A percentile compares a stretch with the other conserved stretches of the same genome.
Conservation (phyloP, 352 stramenopile genomes). For the Peronosclerospora sorghi region DNA sequence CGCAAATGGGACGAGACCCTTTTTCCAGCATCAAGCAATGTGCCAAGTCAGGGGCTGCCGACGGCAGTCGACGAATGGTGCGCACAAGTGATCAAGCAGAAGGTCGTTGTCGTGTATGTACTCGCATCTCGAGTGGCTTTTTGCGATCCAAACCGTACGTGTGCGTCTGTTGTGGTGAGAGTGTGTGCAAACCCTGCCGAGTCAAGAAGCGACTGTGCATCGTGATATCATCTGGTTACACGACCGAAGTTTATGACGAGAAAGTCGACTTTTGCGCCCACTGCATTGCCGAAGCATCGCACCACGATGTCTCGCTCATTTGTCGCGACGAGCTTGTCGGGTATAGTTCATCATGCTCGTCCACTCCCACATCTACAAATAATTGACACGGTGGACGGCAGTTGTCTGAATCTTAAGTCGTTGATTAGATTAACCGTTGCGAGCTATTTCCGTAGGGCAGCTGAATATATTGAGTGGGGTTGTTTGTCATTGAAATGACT, state of each 20-base stretch:
- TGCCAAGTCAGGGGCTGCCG: slow-evolving; percentile 14
- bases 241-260: slow-evolving; percentile 28
- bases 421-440: no score
- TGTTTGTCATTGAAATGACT: slow-evolving; percentile 12
- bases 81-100: slow-evolving; percentile 8
- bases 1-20: slow-evolving; percentile 25
- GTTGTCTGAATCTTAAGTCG: slow-evolving; percentile 2
- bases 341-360: slow-evolving; percentile 19
- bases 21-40: slow-evolving; percentile 28
- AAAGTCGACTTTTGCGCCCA: slow-evolving; percentile 30
- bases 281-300: slow-evolving; percentile 23
- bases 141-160: slow-evolving; percentile 12
- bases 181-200: slow-evolving; percentile 30
- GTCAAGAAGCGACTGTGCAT: slow-evolving; percentile 29
- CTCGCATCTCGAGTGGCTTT: slow-evolving; percentile 20
- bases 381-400: slow-evolving; percentile 2
- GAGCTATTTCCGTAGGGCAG: no score
- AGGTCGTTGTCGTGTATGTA: slow-evolving; percentile 20
- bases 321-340: slow-evolving; percentile 23
- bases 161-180: slow-evolving; percentile 23
- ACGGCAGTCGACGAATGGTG: slow-evolving; percentile 1
- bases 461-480: slow-evolving; percentile 31
- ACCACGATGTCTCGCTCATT: slow-evolving; percentile 23
- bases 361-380: slow-evolving; percentile 19
- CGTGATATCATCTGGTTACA: slow-evolving; percentile 25